Base-by-base conservation (phyloP, 352 stramenopile genomes). In the Phytophthora idaei region DNA sequence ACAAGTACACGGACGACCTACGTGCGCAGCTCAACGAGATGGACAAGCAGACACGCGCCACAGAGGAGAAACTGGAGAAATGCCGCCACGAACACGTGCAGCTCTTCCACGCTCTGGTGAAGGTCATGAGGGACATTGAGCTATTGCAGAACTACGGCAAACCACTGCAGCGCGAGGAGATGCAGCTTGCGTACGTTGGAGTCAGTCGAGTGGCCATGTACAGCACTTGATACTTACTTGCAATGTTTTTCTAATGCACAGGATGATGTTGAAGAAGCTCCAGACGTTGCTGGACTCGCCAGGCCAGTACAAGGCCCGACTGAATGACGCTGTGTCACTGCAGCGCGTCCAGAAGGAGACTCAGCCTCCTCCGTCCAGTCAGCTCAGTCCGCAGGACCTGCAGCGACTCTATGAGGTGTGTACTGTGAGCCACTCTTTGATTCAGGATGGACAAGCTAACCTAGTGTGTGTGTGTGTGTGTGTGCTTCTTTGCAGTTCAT, bases 61-160 rank as follows among this genome's bases (percentile, higher is more conserved):
- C 83, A 5, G 89, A 94, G 36, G 86, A 94, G 53, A 96, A 96
- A 63, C 71, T 96, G 1, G 87, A 93, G 36, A 90, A 89, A 49
- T 96, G 89, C 58, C 85, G 89, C 14, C 84, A 93, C 39, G 81
- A 94, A 59, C 89, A 96, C 68, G 72, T 92, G 15, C 83, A 93
- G 62, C 85, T 96, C 47, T 92, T 87, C 47, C 89, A 96, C 71
- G 81, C 79, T 5, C 81, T 96, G 4, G 78, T 94, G 59, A 90
- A 94, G 78, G 73, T 93, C 37, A 96, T 96, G 89, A 89, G 90
- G 54, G 87, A 96, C 58, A 92, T 96, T 21, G 89, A 96, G 68
- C 77, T 96, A 29, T 69, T 95, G 31, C 87, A 96, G 68, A 90
- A 90, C 61, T 81, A 93, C 29, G 84, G 87, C 65, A 96, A 96